Evolutionary conservation across 148 eudicot genomes (phyloP).

Genomic region (Nyssa sinensis): DNA sequence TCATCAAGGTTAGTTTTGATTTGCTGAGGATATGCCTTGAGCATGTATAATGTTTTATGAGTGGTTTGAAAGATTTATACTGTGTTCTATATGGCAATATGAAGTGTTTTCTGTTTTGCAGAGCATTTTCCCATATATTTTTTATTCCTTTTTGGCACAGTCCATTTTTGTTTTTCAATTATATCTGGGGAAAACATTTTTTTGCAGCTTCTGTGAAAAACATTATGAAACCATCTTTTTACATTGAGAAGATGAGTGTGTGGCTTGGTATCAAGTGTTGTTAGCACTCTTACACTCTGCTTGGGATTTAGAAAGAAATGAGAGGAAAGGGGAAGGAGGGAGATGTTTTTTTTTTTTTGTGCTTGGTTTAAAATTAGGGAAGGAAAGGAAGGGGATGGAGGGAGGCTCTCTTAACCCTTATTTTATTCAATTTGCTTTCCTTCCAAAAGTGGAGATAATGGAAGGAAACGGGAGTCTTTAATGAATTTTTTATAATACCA

Average conservation of each 20-base stretch:
- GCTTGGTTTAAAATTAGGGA: too few species aligned
- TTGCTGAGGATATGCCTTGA: neutral
- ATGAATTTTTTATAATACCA: too few species aligned
- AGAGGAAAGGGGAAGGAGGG: too few species aligned
- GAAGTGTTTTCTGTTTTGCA: neutral
- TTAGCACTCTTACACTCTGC: too few species aligned
- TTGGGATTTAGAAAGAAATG: too few species aligned
- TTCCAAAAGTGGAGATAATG: too few species aligned
- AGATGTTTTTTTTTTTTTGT: too few species aligned
- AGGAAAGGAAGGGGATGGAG: too few species aligned
- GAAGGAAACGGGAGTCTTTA: too few species aligned
- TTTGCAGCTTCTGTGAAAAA: neutral
- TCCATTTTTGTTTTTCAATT: neutral
- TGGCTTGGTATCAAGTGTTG: neutral
- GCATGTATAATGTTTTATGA: neutral
- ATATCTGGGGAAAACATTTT: too few species aligned
- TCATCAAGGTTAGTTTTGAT: slow-evolving; percentile 42
- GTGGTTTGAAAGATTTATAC: neutral
- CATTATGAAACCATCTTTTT: neutral
- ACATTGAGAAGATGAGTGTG: neutral
- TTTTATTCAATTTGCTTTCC: too few species aligned
- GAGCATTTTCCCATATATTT: neutral
- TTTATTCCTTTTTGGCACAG: neutral
- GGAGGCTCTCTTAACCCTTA: too few species aligned
- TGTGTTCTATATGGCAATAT: neutral